Percentiles rank a stretch among this genome's conserved stretches.
Conservation (phyloP, 2,329 filamentous ascomycete genomes). For the Ophiostoma perfectum region DNA sequence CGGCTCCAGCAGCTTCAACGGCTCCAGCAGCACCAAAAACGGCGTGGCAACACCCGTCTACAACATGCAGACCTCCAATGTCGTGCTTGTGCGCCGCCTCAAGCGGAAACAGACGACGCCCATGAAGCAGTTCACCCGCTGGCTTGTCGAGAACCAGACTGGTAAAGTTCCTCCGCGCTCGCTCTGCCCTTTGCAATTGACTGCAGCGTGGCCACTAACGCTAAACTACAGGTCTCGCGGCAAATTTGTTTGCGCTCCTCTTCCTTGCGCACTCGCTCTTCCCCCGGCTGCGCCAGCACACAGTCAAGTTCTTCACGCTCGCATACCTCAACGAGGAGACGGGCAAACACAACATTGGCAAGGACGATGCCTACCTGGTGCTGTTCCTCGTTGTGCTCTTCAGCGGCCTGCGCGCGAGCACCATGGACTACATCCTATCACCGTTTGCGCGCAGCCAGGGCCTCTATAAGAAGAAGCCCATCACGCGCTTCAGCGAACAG, state of each 20-base stretch:
- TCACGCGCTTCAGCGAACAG: constrained; percentile 86
- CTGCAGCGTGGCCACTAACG: not conserved
- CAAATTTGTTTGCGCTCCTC: constrained; percentile 79
- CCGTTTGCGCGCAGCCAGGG: constrained; percentile 70
- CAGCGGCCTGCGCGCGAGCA: constrained; percentile 74
- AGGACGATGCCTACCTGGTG: constrained; percentile 74
- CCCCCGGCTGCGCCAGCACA: constrained; percentile 70
- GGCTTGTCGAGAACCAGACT: constrained; percentile 74
- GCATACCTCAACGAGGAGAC: constrained; percentile 71
- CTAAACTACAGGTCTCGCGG: constrained; percentile 60
- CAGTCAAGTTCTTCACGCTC: constrained; percentile 81
- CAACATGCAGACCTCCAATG: constrained; percentile 49
- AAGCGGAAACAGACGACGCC: constrained; percentile 59
- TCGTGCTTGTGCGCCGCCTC: constrained; percentile 47
- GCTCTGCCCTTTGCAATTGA: not conserved
- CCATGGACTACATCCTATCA: constrained; percentile 81
- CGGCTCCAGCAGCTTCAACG: not conserved
- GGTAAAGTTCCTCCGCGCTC: constrained; percentile 47
- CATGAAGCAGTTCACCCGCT: constrained; percentile 56
- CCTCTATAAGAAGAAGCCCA: constrained; percentile 67
- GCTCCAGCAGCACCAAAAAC: constrained; percentile 24
- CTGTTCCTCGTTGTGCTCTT: constrained; percentile 75
- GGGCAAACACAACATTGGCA: constrained; percentile 68
- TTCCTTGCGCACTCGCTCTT: constrained; percentile 77
- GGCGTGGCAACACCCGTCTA: constrained; percentile 52